A percentile compares a stretch with the other conserved stretches of the same genome.
Evolutionary conservation across 2,329 filamentous ascomycete genomes (phyloP).

Genomic region (Akanthomyces uredinophilus): DNA sequence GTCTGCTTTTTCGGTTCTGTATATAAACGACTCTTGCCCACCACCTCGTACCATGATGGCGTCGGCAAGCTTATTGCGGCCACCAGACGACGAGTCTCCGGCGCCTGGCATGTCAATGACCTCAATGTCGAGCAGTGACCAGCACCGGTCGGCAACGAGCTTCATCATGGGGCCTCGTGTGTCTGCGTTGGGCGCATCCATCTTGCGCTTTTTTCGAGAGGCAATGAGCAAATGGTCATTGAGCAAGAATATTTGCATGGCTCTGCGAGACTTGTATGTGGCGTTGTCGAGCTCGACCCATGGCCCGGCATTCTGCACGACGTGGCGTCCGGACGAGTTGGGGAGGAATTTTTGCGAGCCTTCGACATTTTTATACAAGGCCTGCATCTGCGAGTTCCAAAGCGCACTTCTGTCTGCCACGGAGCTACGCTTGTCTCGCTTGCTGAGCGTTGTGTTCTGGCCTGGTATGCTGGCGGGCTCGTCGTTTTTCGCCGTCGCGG

Average conservation of each 20-base stretch:
- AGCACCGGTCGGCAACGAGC: slow-evolving; percentile 89
- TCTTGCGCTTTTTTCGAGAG: slow-evolving; percentile 85
- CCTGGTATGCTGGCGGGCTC: slow-evolving; percentile 44
- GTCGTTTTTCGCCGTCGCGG: slow-evolving; percentile 49
- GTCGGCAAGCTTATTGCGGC: slow-evolving; percentile 64
- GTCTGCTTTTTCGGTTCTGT: slow-evolving; percentile 79
- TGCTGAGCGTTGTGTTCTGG: slow-evolving; percentile 53
- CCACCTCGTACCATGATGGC: slow-evolving; percentile 85
- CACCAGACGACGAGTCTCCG: slow-evolving; percentile 49
- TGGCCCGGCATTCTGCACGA: slow-evolving; percentile 83
- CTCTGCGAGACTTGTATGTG: slow-evolving; percentile 86
- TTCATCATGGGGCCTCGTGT: slow-evolving; percentile 59
- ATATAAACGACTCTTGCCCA: slow-evolving; percentile 88
- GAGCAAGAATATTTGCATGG: slow-evolving; percentile 85
- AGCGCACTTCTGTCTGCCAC: slow-evolving; percentile 65
- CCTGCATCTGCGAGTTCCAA: slow-evolving; percentile 65
- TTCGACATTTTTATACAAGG: slow-evolving; percentile 94
- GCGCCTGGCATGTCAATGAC: slow-evolving; percentile 78
- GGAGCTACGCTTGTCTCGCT: slow-evolving; percentile 81
- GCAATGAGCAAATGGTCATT: slow-evolving; percentile 94
- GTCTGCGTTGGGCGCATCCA: slow-evolving; percentile 55
- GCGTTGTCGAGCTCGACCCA: slow-evolving; percentile 98
- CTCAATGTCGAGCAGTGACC: slow-evolving; percentile 88
- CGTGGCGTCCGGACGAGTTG: slow-evolving; percentile 83
- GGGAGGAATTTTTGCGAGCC: slow-evolving; percentile 96